Conservation (phyloP, 164 flowering plant genomes). For the Vitis riparia region DNA sequence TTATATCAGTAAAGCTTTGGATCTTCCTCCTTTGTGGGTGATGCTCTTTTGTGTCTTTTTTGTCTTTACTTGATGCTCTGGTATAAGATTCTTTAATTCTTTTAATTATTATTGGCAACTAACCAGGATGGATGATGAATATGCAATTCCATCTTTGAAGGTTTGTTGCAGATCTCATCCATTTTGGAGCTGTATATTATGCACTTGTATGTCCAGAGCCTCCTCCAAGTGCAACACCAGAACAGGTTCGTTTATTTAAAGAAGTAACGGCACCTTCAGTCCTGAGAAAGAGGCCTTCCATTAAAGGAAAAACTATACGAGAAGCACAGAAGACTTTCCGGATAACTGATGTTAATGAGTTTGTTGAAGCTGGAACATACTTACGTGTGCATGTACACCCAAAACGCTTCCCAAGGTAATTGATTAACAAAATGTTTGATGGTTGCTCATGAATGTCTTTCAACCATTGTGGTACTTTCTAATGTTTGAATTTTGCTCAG, state of each 20-base stretch:
- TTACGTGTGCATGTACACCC: conserved; percentile 94
- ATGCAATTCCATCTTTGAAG: conserved; percentile 49
- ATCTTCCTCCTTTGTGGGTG: conserved; percentile 86
- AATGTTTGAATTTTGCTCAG: conserved; percentile 35
- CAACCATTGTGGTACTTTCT: background rate
- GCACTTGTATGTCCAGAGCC: conserved; percentile 93
- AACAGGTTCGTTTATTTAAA: conserved; percentile 61
- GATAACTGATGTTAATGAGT: conserved; percentile 58
- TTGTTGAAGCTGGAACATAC: conserved; percentile 89
- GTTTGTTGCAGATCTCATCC: conserved; percentile 95
- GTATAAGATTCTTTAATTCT: background rate
- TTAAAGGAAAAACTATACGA: conserved; percentile 84
- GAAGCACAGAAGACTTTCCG: conserved; percentile 93
- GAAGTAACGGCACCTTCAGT: conserved; percentile 72
- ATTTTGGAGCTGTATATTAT: conserved; percentile 92
- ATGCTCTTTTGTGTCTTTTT: conserved; percentile 1
- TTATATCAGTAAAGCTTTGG: conserved; percentile 59
- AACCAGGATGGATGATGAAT: conserved; percentile 18
- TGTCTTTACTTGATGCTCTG: conserved; percentile 4
- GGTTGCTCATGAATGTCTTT: background rate
- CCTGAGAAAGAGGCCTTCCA: conserved; percentile 58
- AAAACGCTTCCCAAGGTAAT: conserved; percentile 88
- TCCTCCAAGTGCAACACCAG: conserved; percentile 84
- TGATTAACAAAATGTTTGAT: background rate
- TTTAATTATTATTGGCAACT: background rate